These are phyloP conservation scores for Fusarium tjaetaba DNA, from an alignment of 2,329 filamentous ascomycete species.

Conservation along the genomic window DNA sequence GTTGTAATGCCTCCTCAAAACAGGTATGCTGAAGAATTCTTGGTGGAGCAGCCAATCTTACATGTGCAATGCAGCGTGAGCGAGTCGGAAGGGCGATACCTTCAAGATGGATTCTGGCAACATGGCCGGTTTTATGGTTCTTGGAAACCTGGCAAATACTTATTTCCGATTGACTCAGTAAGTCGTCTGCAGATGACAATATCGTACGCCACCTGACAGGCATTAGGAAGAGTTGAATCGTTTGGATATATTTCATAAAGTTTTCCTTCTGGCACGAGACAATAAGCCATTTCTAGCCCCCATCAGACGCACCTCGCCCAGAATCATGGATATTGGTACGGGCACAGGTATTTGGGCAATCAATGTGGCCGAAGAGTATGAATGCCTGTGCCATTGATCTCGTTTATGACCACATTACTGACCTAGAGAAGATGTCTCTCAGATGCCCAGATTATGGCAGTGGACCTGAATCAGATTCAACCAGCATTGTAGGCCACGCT, in stretches of 20 bases:
- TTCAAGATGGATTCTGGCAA: constrained; percentile 56
- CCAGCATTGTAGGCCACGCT: constrained; percentile 48
- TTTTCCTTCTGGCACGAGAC: constrained; percentile 73
- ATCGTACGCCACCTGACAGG: constrained; percentile 23
- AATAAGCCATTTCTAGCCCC: constrained; percentile 45
- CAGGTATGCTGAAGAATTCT: constrained; percentile 37
- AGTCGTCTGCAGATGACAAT: constrained; percentile 32
- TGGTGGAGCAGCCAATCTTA: constrained; percentile 20
- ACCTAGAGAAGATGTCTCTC: constrained; percentile 31
- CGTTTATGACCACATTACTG: not conserved
- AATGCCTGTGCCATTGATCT: constrained; percentile 47
- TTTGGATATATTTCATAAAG: constrained; percentile 83
- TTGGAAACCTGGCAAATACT: constrained; percentile 74
- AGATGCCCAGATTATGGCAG: constrained; percentile 48
- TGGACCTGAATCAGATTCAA: constrained; percentile 54
- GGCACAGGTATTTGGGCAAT: constrained; percentile 94
- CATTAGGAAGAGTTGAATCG: constrained; percentile 75
- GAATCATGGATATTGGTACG: constrained; percentile 76
- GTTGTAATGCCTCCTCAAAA: constrained; percentile 46
- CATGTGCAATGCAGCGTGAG: constrained; percentile 23
- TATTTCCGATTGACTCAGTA: constrained; percentile 82
- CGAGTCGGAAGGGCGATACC: constrained; percentile 30
- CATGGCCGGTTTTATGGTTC: constrained; percentile 77
- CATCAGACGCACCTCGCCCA: constrained; percentile 34
- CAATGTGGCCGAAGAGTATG: constrained; percentile 79